Percentiles rank a stretch among this genome's conserved stretches.
phyloP scores from a whole-genome alignment of 768 basidiomycete species.

The Leccinellum rugosiceps region DNA sequence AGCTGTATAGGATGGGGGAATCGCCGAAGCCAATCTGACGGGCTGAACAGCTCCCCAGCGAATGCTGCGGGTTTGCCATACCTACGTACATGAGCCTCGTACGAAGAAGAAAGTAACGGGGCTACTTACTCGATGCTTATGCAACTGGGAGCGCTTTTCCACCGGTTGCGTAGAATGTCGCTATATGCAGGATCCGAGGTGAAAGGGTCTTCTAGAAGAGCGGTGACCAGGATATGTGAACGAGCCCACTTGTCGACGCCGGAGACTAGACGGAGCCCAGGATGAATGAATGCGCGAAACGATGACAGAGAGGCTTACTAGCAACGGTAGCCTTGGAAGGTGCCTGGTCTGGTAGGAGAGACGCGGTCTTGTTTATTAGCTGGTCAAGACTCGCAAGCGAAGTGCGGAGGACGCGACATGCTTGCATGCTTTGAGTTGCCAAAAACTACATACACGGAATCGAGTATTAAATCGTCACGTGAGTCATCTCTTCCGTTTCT shows the following conservation, averaged over 20 bases:
- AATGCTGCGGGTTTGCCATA: conserved; percentile 22
- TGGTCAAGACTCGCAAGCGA: background rate
- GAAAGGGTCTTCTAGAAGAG: conserved; percentile 70
- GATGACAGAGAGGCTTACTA: conserved; percentile 36
- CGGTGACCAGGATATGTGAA: conserved; percentile 59
- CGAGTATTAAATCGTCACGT: conserved; percentile 13
- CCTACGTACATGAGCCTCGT: conserved; percentile 7
- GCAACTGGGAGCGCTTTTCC: conserved; percentile 35
- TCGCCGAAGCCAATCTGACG: conserved; percentile 55
- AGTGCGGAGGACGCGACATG: conserved; percentile 17
- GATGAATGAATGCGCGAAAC: background rate
- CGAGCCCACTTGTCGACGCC: conserved; percentile 53
- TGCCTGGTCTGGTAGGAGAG: conserved; percentile 29
- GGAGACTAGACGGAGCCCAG: conserved; percentile 44
- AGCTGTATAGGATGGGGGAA: conserved; percentile 52
- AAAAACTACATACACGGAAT: background rate
- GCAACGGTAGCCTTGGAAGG: conserved; percentile 43
- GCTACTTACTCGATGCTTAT: conserved; percentile 27
- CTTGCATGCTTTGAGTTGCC: conserved; percentile 20
- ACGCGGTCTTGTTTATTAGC: conserved; percentile 47
- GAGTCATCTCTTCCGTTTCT: conserved; percentile 22
- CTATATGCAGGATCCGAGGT: conserved; percentile 46
- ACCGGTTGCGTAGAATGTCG: conserved; percentile 45
- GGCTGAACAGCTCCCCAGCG: conserved; percentile 34
- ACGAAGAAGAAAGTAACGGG: background rate